Evolutionary conservation across 2,329 filamentous ascomycete species (phyloP), one percentile per base, ranked within the genome.

Genomic region (Cladophialophora exuberans): DNA sequence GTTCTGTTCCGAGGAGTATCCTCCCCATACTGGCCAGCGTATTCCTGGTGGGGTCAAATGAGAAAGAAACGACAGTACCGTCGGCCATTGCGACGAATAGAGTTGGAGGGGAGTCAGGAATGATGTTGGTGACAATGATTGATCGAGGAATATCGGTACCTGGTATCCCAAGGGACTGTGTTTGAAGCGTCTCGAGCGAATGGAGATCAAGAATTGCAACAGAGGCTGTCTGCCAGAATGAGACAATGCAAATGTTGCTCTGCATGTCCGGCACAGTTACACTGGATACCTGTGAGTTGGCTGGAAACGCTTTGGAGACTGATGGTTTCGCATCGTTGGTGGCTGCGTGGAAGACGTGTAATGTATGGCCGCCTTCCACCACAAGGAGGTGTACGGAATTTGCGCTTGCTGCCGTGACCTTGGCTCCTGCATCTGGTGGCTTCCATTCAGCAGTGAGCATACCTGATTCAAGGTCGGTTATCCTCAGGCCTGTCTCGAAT

Each of bases 21-120:
- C 85, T 91, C 69, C 92, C 96, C 60, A 87, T 85, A 1, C 84
- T 81, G 0, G 85, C 86, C 2, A 97, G 74, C 0, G 82, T 75
- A 56, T 82, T 83, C n/a, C 82, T 81, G 0, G 73, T 65, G 0
- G 76, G 71, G 26, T 89, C 82, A 30, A 96, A 80, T 26, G 84
- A 83, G 67, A 92, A 97, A 0, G 88, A 94, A 46, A 96, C 81
- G 1, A 99, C 88, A 58, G 88, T 90, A 3, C 94, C 94, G 71
- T 97, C 93, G 43, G 95, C 90, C 82, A 97, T 88, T 10, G 93
- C 89, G 26, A 96, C 82, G 58, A 99, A 88, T 0, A 99, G 78
- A 0, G 89, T 96, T 0, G 90, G 87, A 5, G 79, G 77, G 11
- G 86, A 85, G 39, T 79, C 71, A 28, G 61, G 59, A 26, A 97